Evolutionary conservation across 192 early-diverging fungal species (phyloP), one percentile per base, ranked within the genome.

Genomic region (Coemansia pectinata): DNA sequence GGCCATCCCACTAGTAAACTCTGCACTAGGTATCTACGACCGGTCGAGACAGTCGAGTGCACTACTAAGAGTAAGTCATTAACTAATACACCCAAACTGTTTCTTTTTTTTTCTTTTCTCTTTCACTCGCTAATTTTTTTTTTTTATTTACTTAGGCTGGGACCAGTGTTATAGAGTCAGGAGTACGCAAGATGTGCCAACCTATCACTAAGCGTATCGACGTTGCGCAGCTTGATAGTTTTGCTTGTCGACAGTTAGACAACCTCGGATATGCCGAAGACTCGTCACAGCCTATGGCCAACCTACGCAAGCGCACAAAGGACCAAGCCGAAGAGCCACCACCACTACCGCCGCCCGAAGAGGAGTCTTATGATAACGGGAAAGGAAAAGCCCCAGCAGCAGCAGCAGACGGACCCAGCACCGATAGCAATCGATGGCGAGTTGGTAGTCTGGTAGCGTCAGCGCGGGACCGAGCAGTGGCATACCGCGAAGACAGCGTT

Each of bases 401-500:
- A 27, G 15, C 42, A 6, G 27, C 87, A 86, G 58, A 74, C 90
- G 23, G 86, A 91, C 5, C 86, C 87, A 42, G 86, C 85, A 17
- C 88, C 5, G 88, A 88, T 55, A 74, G 90, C 2, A 89, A 36
- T 3, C 55, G 65, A 19, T 74, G 72, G 77, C 53, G 65, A 7
- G 78, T 81, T 1, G 78, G 65, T 17, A 69, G 40, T 38, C 38
- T 81, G 31, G 72, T 82, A n/a, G 79, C 69, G 2, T 70, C 71
- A 2, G 79, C 75, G 5, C 69, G 57, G 38, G 74, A 82, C 55
- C 72, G 91, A 6, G 91, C 90, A 5, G 86, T 93, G 66, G 90
- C 93, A 10, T 88, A 95, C 34, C 92, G 91, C 65, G 94, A 96
- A 66, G 95, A 98, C 74, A 91, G 91, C 69, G 88, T 96, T 86